Percentiles rank a stretch among this genome's conserved stretches.
phyloP scores from a whole-genome alignment of 257 asterid genomes.

The Solanum tarapatanum region DNA sequence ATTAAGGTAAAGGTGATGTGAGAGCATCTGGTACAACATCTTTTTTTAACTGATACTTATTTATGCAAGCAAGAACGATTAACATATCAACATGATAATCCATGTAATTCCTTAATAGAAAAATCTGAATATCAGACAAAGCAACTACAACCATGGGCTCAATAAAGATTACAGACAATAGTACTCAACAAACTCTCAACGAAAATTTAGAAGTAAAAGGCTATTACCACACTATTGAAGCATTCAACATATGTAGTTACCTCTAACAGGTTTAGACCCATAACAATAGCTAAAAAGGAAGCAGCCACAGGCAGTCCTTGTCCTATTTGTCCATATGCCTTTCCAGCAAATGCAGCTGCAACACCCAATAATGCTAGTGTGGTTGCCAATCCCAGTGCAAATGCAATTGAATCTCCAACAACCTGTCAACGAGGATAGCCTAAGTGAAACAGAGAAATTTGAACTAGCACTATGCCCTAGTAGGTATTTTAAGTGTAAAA shows the following conservation, averaged over 20 bases:
- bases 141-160: neutral
- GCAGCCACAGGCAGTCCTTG: slow-evolving; percentile 91
- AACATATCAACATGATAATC: neutral
- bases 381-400: slow-evolving; percentile 92
- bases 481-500: neutral
- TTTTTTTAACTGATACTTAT: neutral
- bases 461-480: neutral
- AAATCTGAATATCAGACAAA: neutral
- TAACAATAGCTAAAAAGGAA: slow-evolving; percentile 60
- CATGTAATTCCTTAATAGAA: neutral
- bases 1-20: neutral
- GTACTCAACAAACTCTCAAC: neutral
- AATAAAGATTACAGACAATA: neutral
- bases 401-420: slow-evolving; percentile 70
- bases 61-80: neutral
- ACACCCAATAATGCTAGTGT: slow-evolving; percentile 83
- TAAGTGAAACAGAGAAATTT: neutral
- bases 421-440: slow-evolving; percentile 23
- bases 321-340: slow-evolving; percentile 93
- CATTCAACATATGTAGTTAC: slow-evolving; percentile 17
- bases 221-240: neutral
- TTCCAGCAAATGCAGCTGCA: slow-evolving; percentile 95
- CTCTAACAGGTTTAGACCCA: slow-evolving; percentile 94
- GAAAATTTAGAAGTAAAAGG: neutral
- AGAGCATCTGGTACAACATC: neutral